phyloP scores from a whole-genome alignment of 163 green algal genomes.

The Coccomyxa subellipsoidea region DNA sequence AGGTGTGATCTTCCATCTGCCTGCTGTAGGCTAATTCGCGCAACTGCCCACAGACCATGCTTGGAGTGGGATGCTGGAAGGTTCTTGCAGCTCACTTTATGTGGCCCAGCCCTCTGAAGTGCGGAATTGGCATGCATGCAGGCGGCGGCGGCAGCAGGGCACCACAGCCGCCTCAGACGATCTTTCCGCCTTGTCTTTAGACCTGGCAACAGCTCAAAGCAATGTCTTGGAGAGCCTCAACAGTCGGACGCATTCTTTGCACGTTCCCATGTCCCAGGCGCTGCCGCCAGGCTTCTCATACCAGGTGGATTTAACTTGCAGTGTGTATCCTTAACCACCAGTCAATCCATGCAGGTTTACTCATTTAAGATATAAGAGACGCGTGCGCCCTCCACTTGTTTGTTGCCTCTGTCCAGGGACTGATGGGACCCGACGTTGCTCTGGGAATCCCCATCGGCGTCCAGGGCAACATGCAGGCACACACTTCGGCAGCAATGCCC shows the following conservation, averaged over 20 bases:
- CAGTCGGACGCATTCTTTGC: neutral
- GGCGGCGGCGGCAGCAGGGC: neutral
- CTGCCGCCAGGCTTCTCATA: neutral
- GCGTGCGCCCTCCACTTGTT: no score
- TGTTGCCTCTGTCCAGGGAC: neutral
- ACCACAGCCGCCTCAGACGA: neutral
- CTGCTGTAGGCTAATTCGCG: no score
- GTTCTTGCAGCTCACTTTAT: no score
- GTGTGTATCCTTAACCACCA: no score
- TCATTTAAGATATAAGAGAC: no score
- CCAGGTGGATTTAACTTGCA: no score
- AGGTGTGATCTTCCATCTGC: constrained; percentile 18
- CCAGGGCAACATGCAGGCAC: neutral
- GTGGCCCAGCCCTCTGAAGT: no score
- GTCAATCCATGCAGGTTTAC: no score
- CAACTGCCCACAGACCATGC: no score
- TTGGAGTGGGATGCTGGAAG: no score
- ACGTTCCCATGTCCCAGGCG: neutral
- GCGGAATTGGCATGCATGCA: no score
- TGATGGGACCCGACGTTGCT: neutral
- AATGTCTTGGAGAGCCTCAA: neutral
- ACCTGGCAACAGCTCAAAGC: neutral
- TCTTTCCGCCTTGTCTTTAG: neutral
- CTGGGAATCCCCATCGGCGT: neutral
- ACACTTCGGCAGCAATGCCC: neutral